A percentile compares a stretch with the other conserved stretches of the same genome.
These are phyloP conservation scores for Rhytidiadelphus loreus DNA, from an alignment of 225 moss, liverwort and hornwort species.

Conservation along the genomic window DNA sequence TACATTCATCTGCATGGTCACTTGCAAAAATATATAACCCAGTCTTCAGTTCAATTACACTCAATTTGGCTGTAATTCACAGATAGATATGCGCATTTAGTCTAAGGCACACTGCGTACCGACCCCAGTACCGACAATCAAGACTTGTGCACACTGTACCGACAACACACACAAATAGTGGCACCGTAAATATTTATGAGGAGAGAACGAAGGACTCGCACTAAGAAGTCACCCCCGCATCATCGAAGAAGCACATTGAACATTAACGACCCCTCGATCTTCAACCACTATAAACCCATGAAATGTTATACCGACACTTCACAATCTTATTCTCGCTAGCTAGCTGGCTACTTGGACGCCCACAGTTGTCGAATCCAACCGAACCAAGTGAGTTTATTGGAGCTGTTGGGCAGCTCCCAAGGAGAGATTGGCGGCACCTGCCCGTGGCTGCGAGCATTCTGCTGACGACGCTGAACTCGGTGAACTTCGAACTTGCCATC, in stretches of 20 bases:
- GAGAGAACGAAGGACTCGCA: neutral
- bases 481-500: neutral
- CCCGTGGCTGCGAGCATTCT: neutral
- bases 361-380: slow-evolving; percentile 5
- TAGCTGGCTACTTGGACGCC: neutral
- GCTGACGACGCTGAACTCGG: neutral
- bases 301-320: neutral
- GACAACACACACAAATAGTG: neutral
- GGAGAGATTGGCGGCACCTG: neutral
- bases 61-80: neutral
- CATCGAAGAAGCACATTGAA: neutral
- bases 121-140: neutral
- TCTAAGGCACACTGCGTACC: neutral
- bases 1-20: neutral
- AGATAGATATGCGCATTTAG: neutral
- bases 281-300: neutral
- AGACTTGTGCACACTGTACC: neutral
- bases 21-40: neutral
- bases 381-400: neutral
- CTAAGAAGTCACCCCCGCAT: neutral
- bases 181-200: neutral
- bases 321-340: neutral
- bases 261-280: neutral
- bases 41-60: neutral
- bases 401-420: neutral